Evolutionary conservation across 208 protist species (phyloP).

Genomic region (Trypanosoma theileri): DNA sequence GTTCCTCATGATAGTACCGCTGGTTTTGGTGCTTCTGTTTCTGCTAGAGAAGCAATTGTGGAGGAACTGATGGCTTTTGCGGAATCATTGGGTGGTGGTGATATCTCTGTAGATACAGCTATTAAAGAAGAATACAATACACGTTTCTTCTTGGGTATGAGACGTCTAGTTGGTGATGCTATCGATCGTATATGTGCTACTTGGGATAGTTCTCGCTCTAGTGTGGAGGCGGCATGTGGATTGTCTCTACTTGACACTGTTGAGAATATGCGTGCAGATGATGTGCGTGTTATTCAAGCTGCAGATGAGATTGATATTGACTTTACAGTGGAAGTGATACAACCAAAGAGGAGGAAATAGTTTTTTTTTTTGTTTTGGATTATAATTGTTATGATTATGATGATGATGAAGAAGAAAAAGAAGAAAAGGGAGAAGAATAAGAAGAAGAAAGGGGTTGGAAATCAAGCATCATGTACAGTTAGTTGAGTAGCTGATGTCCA

Average conservation of each 20-base stretch:
- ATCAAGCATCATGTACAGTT: too few relatives aligned
- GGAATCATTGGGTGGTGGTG: neutral
- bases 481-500: neutral
- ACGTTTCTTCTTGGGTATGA: slow-evolving; percentile 25
- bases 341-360: slow-evolving; percentile 36
- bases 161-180: slow-evolving; percentile 22
- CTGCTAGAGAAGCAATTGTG: neutral
- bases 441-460: neutral
- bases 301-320: slow-evolving; percentile 59
- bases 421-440: neutral
- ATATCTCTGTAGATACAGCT: neutral
- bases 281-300: slow-evolving; percentile 52
- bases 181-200: slow-evolving; percentile 19
- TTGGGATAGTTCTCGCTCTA: slow-evolving; percentile 29
- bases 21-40: neutral
- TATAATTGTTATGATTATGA: neutral
- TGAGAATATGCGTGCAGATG: slow-evolving; percentile 35
- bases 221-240: slow-evolving; percentile 50
- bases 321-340: slow-evolving; percentile 37
- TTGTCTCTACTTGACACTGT: slow-evolving; percentile 62
- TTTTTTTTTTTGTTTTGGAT: too few relatives aligned
- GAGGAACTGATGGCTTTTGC: neutral
- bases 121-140: slow-evolving; percentile 35
- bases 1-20: neutral
- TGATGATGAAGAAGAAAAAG: neutral